Percentiles rank a stretch among this genome's conserved stretches.
phyloP scores from a whole-genome alignment of 495 filamentous ascomycete species.

The Penicillium herquei region DNA sequence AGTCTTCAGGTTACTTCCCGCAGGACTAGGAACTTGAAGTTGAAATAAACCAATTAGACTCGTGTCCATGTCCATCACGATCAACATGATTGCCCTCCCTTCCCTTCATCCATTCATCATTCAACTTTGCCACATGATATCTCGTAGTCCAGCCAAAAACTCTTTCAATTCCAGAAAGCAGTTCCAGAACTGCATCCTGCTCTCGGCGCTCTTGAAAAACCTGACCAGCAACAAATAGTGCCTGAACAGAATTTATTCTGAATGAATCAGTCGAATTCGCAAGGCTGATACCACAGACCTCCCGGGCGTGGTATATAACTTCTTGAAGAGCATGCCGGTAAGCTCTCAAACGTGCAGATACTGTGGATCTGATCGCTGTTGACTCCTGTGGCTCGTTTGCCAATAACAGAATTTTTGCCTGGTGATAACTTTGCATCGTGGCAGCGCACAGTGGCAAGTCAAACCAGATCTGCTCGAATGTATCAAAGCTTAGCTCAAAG shows the following conservation, averaged over 20 bases:
- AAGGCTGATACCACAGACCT: slow-evolving; percentile 25
- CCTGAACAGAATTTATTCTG: slow-evolving; percentile 20
- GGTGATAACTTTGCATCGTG: slow-evolving; percentile 25
- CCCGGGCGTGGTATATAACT: slow-evolving; percentile 13
- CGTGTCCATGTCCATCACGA: slow-evolving; percentile 5
- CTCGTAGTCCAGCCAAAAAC: slow-evolving; percentile 23
- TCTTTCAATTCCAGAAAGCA: slow-evolving; percentile 18
- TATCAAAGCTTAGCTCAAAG: background rate
- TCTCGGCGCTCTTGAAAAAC: slow-evolving; percentile 17
- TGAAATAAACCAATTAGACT: background rate
- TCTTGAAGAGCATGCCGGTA: slow-evolving; percentile 16
- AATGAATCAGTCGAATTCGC: slow-evolving; percentile 18
- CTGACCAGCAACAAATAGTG: slow-evolving; percentile 26
- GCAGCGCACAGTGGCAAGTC: slow-evolving; percentile 23
- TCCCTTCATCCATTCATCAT: slow-evolving; percentile 53
- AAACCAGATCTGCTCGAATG: slow-evolving; percentile 24
- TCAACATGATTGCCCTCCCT: slow-evolving; percentile 10
- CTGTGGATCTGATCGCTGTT: slow-evolving; percentile 25
- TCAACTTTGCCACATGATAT: slow-evolving; percentile 20
- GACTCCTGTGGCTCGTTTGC: slow-evolving; percentile 26
- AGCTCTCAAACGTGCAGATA: slow-evolving; percentile 19
- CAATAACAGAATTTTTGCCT: slow-evolving; percentile 17
- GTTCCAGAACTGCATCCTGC: slow-evolving; percentile 21
- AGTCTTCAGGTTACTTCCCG: no score
- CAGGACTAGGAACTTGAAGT: no score